phyloP scores from a whole-genome alignment of 2,329 filamentous ascomycete genomes.

The Rhynchosporium agropyri region DNA sequence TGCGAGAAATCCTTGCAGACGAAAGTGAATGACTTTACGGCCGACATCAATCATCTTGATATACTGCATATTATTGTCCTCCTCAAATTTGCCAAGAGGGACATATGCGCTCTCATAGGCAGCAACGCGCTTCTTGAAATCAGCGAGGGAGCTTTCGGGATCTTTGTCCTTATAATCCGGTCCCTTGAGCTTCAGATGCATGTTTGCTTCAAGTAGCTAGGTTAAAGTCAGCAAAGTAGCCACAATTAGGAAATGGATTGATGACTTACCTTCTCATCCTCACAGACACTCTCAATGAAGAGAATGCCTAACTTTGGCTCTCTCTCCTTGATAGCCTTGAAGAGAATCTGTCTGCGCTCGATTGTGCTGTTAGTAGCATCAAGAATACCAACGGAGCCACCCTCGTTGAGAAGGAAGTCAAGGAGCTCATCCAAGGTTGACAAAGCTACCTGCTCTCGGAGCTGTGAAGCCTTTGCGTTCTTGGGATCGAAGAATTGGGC shows the following conservation, averaged over 20 bases:
- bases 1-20: conserved; percentile 88
- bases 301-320: conserved; percentile 89
- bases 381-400: conserved; percentile 89
- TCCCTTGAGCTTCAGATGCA: conserved; percentile 93
- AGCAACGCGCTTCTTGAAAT: conserved; percentile 90
- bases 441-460: conserved; percentile 89
- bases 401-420: conserved; percentile 80
- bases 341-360: conserved; percentile 78
- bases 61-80: conserved; percentile 87
- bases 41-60: conserved; percentile 97
- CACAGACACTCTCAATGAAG: conserved; percentile 93
- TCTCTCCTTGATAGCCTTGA: conserved; percentile 77
- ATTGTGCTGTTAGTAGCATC: conserved; percentile 98
- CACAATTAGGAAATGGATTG: neutral
- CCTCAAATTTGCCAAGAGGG: conserved; percentile 87
- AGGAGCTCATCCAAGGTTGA: conserved; percentile 90
- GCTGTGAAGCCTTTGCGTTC: conserved; percentile 77
- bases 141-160: conserved; percentile 77
- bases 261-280: conserved; percentile 66
- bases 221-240: conserved; percentile 19
- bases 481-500: conserved; percentile 92
- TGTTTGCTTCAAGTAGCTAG: conserved; percentile 85
- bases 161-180: conserved; percentile 97
- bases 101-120: conserved; percentile 96
- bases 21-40: conserved; percentile 87